Evolutionary conservation across 73 alveolate species (phyloP), one percentile per base, ranked within the genome.

Genomic region (Paramecium bursaria): DNA sequence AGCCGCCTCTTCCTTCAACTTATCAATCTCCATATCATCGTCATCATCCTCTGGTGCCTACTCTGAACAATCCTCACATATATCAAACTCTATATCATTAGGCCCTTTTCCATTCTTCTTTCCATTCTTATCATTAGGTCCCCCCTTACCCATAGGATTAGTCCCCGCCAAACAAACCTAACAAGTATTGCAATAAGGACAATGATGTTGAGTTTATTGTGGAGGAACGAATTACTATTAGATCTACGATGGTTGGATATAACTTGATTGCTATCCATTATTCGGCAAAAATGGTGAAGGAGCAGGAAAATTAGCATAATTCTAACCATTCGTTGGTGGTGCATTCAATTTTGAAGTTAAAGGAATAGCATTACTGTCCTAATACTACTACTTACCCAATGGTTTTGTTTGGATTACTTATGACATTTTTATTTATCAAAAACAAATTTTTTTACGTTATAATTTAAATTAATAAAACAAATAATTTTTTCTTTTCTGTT

Each of bases 101-200:
- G n/a, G n/a, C n/a, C n/a, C n/a, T n/a, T 67, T 67, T 14, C 33
- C 19, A 67, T 67, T 67, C 44, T 67, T 57, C 33, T 10, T 9
- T 57, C 76, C 76, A 57, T 30, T 29, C 27, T 57, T 50, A 35
- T 67, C 82, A 17, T 67, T 57, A 39, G 82, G 82, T 5, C 49
- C 49, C 11, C 11, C 49, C 11, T 5, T 11, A 7, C 44, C 82
- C 44, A 39, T 44, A 7, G 33, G 60, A 1, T 26, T 26, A 10
- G 82, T 67, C 22, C 6, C 82, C 3, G 15, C 82, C 44, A 39
- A 53, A 42, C 82, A 67, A 42, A 39, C 82, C 22, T 31, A 42
- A 67, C 82, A 67, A 5, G 60, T 33, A 4, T 15, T 21, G 44
- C 82, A 67, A 67, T 39, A 67, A 15, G 82, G 82, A 67, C 82